These are phyloP conservation scores for Clonostachys rhizophaga DNA, from an alignment of 2,329 filamentous ascomycete species.

Conservation along the genomic window DNA sequence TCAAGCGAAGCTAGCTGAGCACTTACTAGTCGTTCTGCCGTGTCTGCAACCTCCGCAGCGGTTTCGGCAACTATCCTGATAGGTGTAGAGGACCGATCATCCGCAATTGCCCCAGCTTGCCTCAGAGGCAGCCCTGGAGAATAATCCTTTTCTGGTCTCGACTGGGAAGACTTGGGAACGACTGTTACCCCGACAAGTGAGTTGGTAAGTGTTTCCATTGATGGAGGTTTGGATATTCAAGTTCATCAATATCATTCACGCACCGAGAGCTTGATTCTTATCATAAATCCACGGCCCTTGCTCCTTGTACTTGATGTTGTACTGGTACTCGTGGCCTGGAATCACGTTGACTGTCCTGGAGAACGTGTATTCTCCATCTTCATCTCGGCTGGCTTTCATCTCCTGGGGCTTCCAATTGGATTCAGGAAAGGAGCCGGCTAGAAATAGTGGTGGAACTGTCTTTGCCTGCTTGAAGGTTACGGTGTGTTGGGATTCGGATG, in stretches of 20 bases:
- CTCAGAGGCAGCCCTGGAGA: too few species aligned
- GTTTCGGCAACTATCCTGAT: conserved; percentile 33
- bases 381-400: conserved; percentile 51
- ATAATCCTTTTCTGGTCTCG: too few species aligned
- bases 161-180: too few species aligned
- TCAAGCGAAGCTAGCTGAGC: conserved; percentile 5
- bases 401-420: conserved; percentile 62
- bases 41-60: conserved; percentile 38
- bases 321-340: conserved; percentile 59
- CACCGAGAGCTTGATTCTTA: conserved; percentile 55
- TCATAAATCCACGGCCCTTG: conserved; percentile 69
- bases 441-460: conserved; percentile 61
- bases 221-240: too few species aligned
- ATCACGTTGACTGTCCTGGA: conserved; percentile 48
- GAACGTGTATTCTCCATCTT: conserved; percentile 54
- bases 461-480: conserved; percentile 59
- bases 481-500: conserved; percentile 25
- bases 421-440: conserved; percentile 65
- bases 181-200: too few species aligned
- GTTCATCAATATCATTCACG: too few species aligned
- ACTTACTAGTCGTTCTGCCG: conserved; percentile 28
- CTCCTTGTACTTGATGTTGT: conserved; percentile 67
- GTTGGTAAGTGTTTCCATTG: too few species aligned
- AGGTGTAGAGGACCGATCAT: conserved; percentile 24
- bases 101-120: too few species aligned